Conservation (phyloP, 257 asterid genomes). For the Salvia miltiorrhiza region DNA sequence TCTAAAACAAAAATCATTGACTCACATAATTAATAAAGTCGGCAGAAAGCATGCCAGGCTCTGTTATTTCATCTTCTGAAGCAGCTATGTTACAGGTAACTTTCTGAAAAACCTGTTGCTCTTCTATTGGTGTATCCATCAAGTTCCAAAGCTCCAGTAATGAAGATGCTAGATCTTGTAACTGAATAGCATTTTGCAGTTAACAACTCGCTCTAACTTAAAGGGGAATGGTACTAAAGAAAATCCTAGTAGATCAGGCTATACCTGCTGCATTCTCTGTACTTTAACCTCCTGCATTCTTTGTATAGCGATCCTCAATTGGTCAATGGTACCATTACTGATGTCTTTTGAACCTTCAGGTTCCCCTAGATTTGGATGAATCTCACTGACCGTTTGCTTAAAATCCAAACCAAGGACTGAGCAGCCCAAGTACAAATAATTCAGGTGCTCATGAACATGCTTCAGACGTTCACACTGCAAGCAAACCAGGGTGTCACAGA, state of each 20-base stretch:
- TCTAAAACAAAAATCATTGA: neutral
- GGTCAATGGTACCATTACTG: constrained; percentile 64
- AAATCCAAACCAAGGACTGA: constrained; percentile 90
- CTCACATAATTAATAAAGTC: constrained; percentile 70
- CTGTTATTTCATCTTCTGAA: constrained; percentile 81
- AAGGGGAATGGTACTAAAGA: neutral
- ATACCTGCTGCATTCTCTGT: constrained; percentile 89
- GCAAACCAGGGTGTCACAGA: constrained; percentile 24
- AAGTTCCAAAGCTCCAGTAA: constrained; percentile 95
- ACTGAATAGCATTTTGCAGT: constrained; percentile 36
- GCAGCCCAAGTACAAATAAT: constrained; percentile 67
- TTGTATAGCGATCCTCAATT: constrained; percentile 58
- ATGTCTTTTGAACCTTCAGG: constrained; percentile 64
- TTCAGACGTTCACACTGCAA: constrained; percentile 89
- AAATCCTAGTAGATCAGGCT: neutral
- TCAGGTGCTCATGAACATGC: constrained; percentile 67
- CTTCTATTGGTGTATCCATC: constrained; percentile 96
- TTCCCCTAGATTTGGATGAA: constrained; percentile 85
- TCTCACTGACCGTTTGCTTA: constrained; percentile 58
- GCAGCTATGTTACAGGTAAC: constrained; percentile 89
- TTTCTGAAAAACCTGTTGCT: constrained; percentile 77
- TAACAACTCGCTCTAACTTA: constrained; percentile 12
- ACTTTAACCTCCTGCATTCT: constrained; percentile 62
- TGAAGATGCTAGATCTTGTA: constrained; percentile 87
- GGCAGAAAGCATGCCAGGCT: constrained; percentile 75